Percentiles rank a stretch among this genome's conserved stretches.
Evolutionary conservation across 805 yeast species (phyloP).

Genomic region (Myxozyma vanderwaltii): DNA sequence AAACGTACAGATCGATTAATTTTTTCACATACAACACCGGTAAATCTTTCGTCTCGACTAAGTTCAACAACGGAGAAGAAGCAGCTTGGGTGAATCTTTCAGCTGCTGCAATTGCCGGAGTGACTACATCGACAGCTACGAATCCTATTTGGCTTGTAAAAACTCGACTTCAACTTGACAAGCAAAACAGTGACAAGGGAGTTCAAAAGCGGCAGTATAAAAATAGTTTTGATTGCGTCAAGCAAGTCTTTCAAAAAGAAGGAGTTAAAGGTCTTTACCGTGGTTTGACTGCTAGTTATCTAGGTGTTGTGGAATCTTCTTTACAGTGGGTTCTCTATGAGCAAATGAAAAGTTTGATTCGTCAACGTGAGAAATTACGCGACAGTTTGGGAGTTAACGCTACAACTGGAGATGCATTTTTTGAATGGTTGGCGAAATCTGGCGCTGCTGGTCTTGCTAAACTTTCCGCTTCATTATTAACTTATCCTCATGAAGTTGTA

Average conservation of each 20-base stretch:
- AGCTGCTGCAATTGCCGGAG: constrained; percentile 89
- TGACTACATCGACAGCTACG: constrained; percentile 92
- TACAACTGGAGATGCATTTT: constrained; percentile 59
- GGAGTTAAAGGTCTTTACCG: constrained; percentile 80
- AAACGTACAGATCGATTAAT: constrained; percentile 68
- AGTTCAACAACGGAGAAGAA: constrained; percentile 73
- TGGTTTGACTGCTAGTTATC: constrained; percentile 91
- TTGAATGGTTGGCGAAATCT: constrained; percentile 93
- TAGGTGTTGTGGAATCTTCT: constrained; percentile 91
- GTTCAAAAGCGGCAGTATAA: constrained; percentile 57
- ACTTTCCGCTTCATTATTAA: constrained; percentile 84
- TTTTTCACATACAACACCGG: constrained; percentile 96
- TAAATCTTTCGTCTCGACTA: constrained; percentile 68
- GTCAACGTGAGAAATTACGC: constrained; percentile 47
- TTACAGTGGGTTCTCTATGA: constrained; percentile 96
- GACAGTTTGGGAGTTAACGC: constrained; percentile 42
- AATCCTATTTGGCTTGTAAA: constrained; percentile 98
- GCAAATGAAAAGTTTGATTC: constrained; percentile 79
- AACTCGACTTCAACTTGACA: constrained; percentile 90
- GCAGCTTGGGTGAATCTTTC: constrained; percentile 81
- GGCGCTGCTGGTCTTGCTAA: constrained; percentile 98
- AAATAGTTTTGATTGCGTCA: constrained; percentile 83
- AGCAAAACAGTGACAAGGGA: constrained; percentile 51
- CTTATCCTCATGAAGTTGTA: constrained; percentile 97
- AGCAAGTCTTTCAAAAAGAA: constrained; percentile 68